phyloP scores from a whole-genome alignment of 768 basidiomycete species.

The Aureoboletus auriporus region DNA sequence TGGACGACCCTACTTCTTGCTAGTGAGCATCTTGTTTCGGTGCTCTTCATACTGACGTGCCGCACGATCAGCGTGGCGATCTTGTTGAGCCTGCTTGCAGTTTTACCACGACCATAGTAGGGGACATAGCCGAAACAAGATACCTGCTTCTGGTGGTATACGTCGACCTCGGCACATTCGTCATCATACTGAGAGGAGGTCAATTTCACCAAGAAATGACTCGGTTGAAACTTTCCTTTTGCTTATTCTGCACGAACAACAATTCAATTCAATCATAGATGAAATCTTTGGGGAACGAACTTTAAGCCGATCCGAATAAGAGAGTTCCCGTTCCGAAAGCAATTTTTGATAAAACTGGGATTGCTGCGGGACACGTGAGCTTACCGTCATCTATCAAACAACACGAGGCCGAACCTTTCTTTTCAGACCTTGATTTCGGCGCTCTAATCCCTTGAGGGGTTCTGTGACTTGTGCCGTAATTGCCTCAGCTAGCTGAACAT shows the following conservation, averaged over 20 bases:
- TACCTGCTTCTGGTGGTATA: conserved; percentile 76
- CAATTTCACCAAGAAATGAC: conserved; percentile 2
- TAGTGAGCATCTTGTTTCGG: conserved; percentile 69
- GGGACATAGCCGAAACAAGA: neutral
- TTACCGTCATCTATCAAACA: neutral
- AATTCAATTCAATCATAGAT: conserved; percentile 1
- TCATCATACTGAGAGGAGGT: conserved; percentile 62
- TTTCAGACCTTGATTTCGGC: conserved; percentile 60
- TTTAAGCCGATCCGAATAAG: conserved; percentile 66
- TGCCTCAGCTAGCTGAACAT: conserved; percentile 60
- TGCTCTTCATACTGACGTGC: conserved; percentile 76
- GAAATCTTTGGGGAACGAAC: conserved; percentile 33
- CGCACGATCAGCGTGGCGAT: conserved; percentile 70
- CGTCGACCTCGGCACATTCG: conserved; percentile 69
- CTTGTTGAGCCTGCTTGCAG: conserved; percentile 57
- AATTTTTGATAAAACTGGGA: conserved; percentile 67
- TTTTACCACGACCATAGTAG: conserved; percentile 3
- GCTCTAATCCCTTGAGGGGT: conserved; percentile 55
- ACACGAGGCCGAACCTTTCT: conserved; percentile 48
- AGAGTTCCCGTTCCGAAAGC: conserved; percentile 63
- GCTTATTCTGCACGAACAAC: conserved; percentile 23
- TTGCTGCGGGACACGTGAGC: conserved; percentile 47
- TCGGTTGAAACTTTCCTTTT: conserved; percentile 22
- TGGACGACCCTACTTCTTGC: conserved; percentile 61
- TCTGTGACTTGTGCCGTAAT: conserved; percentile 60